Evolutionary conservation across 169 alveolate genomes (phyloP).

Genomic region (Blepharisma undulans): DNA sequence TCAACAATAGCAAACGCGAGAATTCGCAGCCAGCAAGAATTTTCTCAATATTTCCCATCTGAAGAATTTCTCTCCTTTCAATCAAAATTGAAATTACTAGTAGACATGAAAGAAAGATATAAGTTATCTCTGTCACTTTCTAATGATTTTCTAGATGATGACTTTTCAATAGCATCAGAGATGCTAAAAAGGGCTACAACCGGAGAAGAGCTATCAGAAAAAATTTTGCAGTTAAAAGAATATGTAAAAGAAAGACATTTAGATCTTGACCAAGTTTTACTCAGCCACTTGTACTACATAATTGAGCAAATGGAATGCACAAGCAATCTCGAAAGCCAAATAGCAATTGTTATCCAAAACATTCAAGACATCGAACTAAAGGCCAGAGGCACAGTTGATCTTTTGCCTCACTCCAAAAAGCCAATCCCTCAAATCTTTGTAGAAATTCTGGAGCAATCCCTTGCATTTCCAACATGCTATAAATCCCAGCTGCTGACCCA

Average conservation of each 20-base stretch:
- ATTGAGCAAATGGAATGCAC: background rate
- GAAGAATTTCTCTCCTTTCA: background rate
- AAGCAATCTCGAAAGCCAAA: background rate
- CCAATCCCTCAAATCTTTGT: background rate
- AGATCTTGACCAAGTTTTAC: slow-evolving; percentile 8
- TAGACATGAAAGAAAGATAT: background rate
- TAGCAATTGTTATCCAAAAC: background rate
- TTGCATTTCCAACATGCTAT: background rate
- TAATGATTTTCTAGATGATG: background rate
- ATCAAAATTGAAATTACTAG: background rate
- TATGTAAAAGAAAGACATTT: background rate
- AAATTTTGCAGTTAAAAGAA: background rate
- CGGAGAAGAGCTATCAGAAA: background rate
- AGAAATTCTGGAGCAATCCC: background rate
- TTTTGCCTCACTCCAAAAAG: background rate
- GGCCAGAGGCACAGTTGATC: background rate
- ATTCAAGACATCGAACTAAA: background rate
- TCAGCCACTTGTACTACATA: background rate
- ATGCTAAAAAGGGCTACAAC: background rate
- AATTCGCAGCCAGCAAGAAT: background rate
- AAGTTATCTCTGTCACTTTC: background rate
- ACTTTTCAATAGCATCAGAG: background rate
- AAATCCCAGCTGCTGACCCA: background rate
- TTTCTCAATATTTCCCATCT: background rate
- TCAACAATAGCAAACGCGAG: background rate